Conservation (phyloP, 192 early-diverging fungal genomes). For the Anaeromyces robustus region DNA sequence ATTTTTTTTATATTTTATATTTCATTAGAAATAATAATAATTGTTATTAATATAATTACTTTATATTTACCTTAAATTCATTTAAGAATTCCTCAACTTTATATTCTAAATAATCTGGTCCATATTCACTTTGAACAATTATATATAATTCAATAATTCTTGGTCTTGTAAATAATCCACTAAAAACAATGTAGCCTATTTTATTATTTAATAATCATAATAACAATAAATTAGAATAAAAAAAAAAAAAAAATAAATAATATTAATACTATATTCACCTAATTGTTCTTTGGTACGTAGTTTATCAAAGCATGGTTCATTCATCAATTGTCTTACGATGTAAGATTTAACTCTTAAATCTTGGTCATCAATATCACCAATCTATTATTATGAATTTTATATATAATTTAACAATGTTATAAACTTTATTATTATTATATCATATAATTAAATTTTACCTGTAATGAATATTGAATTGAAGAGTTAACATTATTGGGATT, state of each 20-base stretch:
- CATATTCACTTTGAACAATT: conserved; percentile 74
- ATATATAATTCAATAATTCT: conserved; percentile 64
- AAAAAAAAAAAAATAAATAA: conserved; percentile 1
- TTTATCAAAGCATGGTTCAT: conserved; percentile 86
- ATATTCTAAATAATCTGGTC: conserved; percentile 62
- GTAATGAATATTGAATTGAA: conserved; percentile 69
- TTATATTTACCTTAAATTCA: conserved; percentile 26
- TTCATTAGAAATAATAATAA: too few species aligned
- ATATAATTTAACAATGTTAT: too few species aligned
- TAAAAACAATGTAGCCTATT: conserved; percentile 58
- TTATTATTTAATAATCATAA: background rate
- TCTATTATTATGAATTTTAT: too few species aligned
- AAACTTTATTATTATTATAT: too few species aligned
- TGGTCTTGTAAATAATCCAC: conserved; percentile 51
- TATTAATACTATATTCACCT: conserved; percentile 50
- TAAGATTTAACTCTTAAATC: conserved; percentile 45
- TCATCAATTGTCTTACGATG: conserved; percentile 63
- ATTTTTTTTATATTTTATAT: background rate
- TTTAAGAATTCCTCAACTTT: conserved; percentile 65
- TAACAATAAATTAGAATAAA: background rate
- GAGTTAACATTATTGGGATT: conserved; percentile 77
- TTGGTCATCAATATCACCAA: conserved; percentile 52
- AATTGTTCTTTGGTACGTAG: conserved; percentile 83
- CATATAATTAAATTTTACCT: too few species aligned
- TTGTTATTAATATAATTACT: too few species aligned